Percentiles rank a stretch among this genome's conserved stretches.
These are phyloP conservation scores for Nicotiana otophora DNA, from an alignment of 257 asterid genomes.

Conservation along the genomic window DNA sequence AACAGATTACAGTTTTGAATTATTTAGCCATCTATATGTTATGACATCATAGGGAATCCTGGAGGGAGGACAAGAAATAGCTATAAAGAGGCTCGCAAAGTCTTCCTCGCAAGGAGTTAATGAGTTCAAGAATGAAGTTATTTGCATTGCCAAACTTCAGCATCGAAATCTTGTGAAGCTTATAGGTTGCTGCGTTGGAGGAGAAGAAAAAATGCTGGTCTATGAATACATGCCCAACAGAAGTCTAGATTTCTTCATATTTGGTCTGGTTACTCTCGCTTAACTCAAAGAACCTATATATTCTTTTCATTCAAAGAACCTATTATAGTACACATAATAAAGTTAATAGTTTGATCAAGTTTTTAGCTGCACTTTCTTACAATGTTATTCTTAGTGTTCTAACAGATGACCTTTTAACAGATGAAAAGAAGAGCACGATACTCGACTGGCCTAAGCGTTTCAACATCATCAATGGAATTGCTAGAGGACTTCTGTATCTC, in stretches of 20 bases:
- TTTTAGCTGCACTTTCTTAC: no score
- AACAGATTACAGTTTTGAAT: neutral
- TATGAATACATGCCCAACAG: neutral
- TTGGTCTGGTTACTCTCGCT: conserved; percentile 15
- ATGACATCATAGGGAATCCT: conserved; percentile 17
- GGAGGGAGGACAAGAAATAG: conserved; percentile 22
- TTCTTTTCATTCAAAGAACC: no score
- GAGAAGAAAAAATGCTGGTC: conserved; percentile 13
- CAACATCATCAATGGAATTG: conserved; percentile 5
- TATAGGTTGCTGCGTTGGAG: conserved; percentile 28
- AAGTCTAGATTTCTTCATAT: conserved; percentile 29
- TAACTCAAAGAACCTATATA: neutral
- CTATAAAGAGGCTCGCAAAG: conserved; percentile 34
- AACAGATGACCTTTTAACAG: neutral
- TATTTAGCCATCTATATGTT: neutral
- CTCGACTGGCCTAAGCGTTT: neutral
- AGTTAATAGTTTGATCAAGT: no score
- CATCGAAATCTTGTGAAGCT: conserved; percentile 24
- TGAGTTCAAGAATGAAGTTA: conserved; percentile 33
- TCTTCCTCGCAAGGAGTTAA: conserved; percentile 29
- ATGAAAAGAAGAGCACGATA: neutral
- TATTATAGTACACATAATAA: no score
- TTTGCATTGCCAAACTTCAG: neutral
- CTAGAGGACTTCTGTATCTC: conserved; percentile 7
- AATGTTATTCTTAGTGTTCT: no score